Conservation (phyloP, 2,329 filamentous ascomycete species). For the Fusarium metavorans region DNA sequence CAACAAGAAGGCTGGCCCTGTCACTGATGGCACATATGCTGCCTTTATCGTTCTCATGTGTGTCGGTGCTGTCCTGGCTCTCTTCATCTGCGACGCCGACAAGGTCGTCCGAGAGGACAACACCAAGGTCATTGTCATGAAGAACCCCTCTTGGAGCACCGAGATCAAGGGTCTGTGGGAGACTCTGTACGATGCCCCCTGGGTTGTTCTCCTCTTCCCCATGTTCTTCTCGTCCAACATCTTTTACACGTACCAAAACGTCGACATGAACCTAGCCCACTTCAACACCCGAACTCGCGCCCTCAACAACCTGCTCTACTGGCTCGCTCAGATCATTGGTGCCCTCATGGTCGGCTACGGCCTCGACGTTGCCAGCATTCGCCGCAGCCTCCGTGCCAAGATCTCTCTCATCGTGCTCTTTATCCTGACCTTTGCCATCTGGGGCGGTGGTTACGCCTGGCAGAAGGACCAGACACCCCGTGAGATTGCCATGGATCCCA, state of each 20-base stretch:
- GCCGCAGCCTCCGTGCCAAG: slow-evolving; percentile 59
- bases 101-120: slow-evolving; percentile 56
- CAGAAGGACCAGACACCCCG: slow-evolving; percentile 65
- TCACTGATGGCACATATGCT: slow-evolving; percentile 63
- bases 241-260: slow-evolving; percentile 69
- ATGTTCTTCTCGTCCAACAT: slow-evolving; percentile 68
- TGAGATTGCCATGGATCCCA: slow-evolving; percentile 56
- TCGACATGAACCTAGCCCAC: slow-evolving; percentile 64
- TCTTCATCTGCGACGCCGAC: slow-evolving; percentile 61
- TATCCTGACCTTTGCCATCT: slow-evolving; percentile 63
- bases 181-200: slow-evolving; percentile 51
- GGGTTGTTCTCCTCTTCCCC: slow-evolving; percentile 57
- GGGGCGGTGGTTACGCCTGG: slow-evolving; percentile 74
- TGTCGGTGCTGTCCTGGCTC: slow-evolving; percentile 60
- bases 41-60: slow-evolving; percentile 62
- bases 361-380: slow-evolving; percentile 58
- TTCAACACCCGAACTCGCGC: slow-evolving; percentile 69
- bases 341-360: slow-evolving; percentile 60
- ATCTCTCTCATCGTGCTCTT: slow-evolving; percentile 61
- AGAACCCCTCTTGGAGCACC: slow-evolving; percentile 51
- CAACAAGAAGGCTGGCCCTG: slow-evolving; percentile 62
- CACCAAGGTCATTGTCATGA: slow-evolving; percentile 50
- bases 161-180: slow-evolving; percentile 56
- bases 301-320: slow-evolving; percentile 66
- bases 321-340: slow-evolving; percentile 68